These are phyloP conservation scores for Raffaelea albimanens DNA, from an alignment of 2,329 filamentous ascomycete genomes.

Conservation along the genomic window DNA sequence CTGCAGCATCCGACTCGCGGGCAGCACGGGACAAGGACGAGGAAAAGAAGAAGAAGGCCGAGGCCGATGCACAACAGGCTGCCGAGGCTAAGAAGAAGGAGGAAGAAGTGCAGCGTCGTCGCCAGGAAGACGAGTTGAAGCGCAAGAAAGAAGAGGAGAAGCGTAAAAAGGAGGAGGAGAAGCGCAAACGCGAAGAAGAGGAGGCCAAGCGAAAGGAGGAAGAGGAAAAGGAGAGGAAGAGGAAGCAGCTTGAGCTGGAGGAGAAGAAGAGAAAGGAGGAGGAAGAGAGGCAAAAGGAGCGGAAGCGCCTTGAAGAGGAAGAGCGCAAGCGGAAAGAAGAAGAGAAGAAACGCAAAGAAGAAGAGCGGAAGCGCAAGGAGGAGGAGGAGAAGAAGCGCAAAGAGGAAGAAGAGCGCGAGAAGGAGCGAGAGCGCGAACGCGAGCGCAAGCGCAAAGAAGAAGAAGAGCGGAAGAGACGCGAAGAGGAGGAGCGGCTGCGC, in stretches of 20 bases:
- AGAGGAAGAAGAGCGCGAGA: conserved; percentile 21
- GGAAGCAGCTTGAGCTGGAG: conserved; percentile 11
- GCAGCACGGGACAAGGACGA: conserved; percentile 18
- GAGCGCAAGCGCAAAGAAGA: conserved; percentile 21
- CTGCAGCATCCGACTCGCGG: not conserved
- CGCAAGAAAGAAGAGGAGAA: conserved; percentile 22
- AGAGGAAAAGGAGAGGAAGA: conserved; percentile 20
- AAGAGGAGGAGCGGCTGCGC: conserved; percentile 36
- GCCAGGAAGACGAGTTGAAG: conserved; percentile 21
- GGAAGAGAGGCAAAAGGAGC: conserved; percentile 17
- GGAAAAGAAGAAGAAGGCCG: conserved; percentile 21
- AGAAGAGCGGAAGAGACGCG: conserved; percentile 22
- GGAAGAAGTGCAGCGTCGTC: conserved; percentile 17
- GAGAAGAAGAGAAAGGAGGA: conserved; percentile 20
- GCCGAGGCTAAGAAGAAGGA: conserved; percentile 20
- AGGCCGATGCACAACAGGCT: conserved; percentile 14
- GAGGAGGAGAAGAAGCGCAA: conserved; percentile 21
- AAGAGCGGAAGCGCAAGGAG: conserved; percentile 22
- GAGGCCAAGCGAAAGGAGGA: conserved; percentile 25
- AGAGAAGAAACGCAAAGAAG: conserved; percentile 23
- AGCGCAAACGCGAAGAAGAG: conserved; percentile 17
- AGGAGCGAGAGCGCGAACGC: conserved; percentile 17
- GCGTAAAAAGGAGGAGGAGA: conserved; percentile 22
- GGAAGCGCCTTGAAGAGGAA: conserved; percentile 19
- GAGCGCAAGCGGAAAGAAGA: conserved; percentile 18